A percentile compares a stretch with the other conserved stretches of the same genome.
Evolutionary conservation across 2,329 filamentous ascomycete genomes (phyloP).

Genomic region (Xylaria sp.): DNA sequence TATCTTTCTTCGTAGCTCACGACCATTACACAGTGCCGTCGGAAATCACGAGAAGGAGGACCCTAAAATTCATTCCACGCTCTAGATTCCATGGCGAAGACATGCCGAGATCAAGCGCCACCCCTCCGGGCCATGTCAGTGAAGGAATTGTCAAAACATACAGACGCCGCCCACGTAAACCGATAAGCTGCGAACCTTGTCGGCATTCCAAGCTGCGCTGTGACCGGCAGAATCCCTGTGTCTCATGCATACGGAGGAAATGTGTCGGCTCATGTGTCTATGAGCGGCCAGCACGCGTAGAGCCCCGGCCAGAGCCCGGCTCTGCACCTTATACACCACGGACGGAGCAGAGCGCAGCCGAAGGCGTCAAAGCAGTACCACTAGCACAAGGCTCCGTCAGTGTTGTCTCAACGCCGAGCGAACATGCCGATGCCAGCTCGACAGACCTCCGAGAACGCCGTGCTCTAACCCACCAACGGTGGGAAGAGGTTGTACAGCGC

Average conservation of each 20-base stretch:
- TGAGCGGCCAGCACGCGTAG: conserved; percentile 1
- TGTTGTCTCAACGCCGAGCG: neutral
- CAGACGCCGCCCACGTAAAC: conserved; percentile 24
- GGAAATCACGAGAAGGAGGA: conserved; percentile 4
- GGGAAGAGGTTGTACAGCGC: conserved; percentile 31
- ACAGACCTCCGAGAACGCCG: conserved; percentile 19
- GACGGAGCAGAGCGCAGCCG: neutral
- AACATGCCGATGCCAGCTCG: neutral
- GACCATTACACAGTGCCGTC: neutral
- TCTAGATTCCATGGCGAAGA: conserved; percentile 3
- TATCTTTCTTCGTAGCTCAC: neutral
- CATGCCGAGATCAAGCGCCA: conserved; percentile 24
- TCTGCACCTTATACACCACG: neutral
- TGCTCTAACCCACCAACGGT: conserved; percentile 29
- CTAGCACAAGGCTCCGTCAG: neutral
- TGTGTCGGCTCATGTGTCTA: conserved; percentile 27
- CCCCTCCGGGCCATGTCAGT: conserved; percentile 6
- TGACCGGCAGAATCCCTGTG: conserved; percentile 26
- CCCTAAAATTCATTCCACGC: neutral
- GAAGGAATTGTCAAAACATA: conserved; percentile 31
- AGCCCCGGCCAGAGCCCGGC: conserved; percentile 11
- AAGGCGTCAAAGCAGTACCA: neutral
- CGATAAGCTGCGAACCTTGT: conserved; percentile 31
- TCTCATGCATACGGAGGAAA: conserved; percentile 25
- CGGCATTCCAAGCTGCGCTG: conserved; percentile 32